Conservation (phyloP, 2,329 filamentous ascomycete genomes). For the Claviceps capensis region DNA sequence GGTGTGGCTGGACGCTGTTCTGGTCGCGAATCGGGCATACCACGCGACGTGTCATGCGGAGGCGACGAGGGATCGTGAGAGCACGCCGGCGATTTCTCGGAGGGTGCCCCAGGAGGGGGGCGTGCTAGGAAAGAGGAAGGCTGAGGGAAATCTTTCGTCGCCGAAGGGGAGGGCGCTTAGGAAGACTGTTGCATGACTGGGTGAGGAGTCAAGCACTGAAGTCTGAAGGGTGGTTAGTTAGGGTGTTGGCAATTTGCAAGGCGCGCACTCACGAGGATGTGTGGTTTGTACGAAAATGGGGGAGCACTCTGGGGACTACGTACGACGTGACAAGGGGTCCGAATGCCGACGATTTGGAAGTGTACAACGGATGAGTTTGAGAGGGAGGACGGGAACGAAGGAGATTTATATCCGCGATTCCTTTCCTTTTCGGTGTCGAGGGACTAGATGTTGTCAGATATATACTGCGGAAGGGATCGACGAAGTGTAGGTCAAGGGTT, state of each 20-base stretch:
- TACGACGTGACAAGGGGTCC: conserved; percentile 8
- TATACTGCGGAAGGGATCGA: too few species aligned
- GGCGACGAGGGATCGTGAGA: conserved; percentile 51
- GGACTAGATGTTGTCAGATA: neutral
- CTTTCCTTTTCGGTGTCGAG: neutral
- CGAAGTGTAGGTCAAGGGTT: too few species aligned
- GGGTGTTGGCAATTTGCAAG: too few species aligned
- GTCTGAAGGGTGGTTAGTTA: conserved; percentile 12
- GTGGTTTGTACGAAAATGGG: too few species aligned
- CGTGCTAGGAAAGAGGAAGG: conserved; percentile 61
- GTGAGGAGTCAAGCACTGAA: conserved; percentile 11
- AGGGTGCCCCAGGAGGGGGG: conserved; percentile 43
- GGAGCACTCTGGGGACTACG: too few species aligned
- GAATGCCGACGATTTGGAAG: neutral
- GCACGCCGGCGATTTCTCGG: conserved; percentile 26
- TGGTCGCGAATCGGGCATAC: conserved; percentile 67
- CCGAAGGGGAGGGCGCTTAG: conserved; percentile 24
- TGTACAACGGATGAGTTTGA: neutral
- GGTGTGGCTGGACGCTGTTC: conserved; percentile 85
- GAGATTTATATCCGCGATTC: too few species aligned
- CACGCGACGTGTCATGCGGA: conserved; percentile 85
- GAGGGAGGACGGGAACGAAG: neutral
- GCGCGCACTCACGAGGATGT: too few species aligned
- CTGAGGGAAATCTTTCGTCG: conserved; percentile 40
- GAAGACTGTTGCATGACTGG: conserved; percentile 5